Conservation (phyloP, 2,329 filamentous ascomycete genomes). For the Cordyceps cateniannulata region DNA sequence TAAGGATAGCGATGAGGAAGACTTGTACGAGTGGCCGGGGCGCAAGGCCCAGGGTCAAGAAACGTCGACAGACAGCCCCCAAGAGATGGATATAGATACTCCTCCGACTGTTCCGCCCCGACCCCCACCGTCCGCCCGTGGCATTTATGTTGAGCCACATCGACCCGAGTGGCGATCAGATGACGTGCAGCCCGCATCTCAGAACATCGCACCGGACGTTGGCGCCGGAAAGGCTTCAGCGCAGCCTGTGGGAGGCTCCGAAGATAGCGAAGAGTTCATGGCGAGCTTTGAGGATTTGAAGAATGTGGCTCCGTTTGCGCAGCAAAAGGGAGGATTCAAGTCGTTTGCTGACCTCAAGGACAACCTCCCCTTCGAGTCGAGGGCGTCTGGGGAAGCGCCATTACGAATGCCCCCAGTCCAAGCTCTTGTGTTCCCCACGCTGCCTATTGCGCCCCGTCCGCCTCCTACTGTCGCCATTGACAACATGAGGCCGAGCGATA, state of each 20-base stretch:
- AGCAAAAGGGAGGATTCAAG: conserved; percentile 40
- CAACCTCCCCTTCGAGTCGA: conserved; percentile 51
- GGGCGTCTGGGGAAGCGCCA: conserved; percentile 36
- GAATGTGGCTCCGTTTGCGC: conserved; percentile 49
- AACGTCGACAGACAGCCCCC: conserved; percentile 38
- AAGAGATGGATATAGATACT: conserved; percentile 61
- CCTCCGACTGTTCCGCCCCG: conserved; percentile 29
- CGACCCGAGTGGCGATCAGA: conserved; percentile 54
- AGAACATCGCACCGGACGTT: conserved; percentile 19
- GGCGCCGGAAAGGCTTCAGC: conserved; percentile 20
- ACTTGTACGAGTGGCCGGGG: conserved; percentile 27
- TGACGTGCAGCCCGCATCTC: conserved; percentile 26
- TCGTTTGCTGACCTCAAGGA: conserved; percentile 51
- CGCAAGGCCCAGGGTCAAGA: conserved; percentile 26
- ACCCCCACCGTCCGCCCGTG: conserved; percentile 32
- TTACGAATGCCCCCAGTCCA: conserved; percentile 28
- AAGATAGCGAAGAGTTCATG: conserved; percentile 50
- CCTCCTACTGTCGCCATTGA: conserved; percentile 37
- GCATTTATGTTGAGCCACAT: conserved; percentile 52
- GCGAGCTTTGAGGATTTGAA: conserved; percentile 48
- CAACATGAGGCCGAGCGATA: conserved; percentile 35
- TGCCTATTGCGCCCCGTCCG: conserved; percentile 44
- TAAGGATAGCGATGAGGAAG: conserved; percentile 41
- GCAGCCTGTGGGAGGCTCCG: conserved; percentile 40
- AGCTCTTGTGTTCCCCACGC: conserved; percentile 38